Evolutionary conservation across 164 flowering plant genomes (phyloP).

Genomic region (Umbellularia californica): DNA sequence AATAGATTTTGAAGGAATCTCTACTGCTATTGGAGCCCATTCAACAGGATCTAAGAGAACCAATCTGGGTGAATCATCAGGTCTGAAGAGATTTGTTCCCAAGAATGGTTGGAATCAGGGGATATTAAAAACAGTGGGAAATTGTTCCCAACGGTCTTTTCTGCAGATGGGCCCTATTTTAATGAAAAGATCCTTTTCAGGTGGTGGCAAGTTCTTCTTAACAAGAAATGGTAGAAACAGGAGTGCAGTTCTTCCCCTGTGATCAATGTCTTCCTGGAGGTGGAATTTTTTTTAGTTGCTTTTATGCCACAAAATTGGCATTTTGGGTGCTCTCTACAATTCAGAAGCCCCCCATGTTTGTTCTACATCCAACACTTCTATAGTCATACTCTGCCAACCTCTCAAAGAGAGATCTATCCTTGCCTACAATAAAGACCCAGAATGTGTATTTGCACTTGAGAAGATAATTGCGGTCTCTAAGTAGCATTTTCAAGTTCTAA

Average conservation of each 20-base stretch:
- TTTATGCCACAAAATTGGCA: background rate
- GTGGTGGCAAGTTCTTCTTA: conserved; percentile 29
- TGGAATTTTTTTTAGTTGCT: too few relatives aligned
- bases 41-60: background rate
- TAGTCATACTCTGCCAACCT: background rate
- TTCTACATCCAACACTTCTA: background rate
- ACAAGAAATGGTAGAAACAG: conserved; percentile 28
- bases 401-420: background rate
- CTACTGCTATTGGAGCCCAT: conserved; percentile 1
- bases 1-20: conserved; percentile 18
- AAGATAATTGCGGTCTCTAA: background rate
- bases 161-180: conserved; percentile 30
- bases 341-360: background rate
- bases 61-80: conserved; percentile 6
- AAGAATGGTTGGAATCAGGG: conserved; percentile 22
- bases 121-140: conserved; percentile 26
- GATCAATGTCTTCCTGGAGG: conserved; percentile 6
- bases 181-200: conserved; percentile 51
- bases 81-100: conserved; percentile 1
- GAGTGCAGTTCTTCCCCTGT: conserved; percentile 36
- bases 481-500: background rate
- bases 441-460: background rate
- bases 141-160: conserved; percentile 25
- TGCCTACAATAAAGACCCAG: background rate
- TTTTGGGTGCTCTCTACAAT: background rate